Base-by-base conservation (phyloP, 2,329 filamentous ascomycete genomes). In the Capronia coronata region DNA sequence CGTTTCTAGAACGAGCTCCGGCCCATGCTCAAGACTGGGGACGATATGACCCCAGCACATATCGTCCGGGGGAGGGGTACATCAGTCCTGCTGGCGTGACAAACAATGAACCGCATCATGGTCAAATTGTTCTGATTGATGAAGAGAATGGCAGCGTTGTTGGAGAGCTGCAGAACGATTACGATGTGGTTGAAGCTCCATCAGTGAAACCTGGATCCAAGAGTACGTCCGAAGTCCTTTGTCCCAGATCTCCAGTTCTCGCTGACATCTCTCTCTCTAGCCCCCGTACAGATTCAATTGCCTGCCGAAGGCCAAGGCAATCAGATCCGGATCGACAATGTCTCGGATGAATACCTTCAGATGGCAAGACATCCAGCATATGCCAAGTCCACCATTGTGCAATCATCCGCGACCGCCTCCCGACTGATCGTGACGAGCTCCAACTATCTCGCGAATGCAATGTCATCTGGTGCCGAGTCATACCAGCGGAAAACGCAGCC, bases 91-190 rank as follows among this genome's bases (percentile, higher is more conserved):
- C 61, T 9, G 44, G 38, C 11, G 19, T 29, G 4, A 40, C 38
- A 19, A 46, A 51, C 58, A 59, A 35, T 41, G 66, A 65, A 44
- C 63, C 65, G 41, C 62, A 64, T n/a, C 63, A 79, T 29, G 87
- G 90, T 13, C 83, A 93, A 66, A 91, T 96, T 60, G 91, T 98
- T 3, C 76, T 98, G 8, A 75, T 98, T 13, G 89, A 98, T 63
- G 93, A 98, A 68, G 91, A 97, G 65, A 86, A 98, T 68, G 93
- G 93, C 45, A 94, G 87, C 61, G 86, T 98, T 7, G 86, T 98
- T 22, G 93, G 93, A 39, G 91, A 98, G 71, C 73, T 98, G 54
- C 82, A 85, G 50, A 85, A 91, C 50, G 85, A 84, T 14, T 91
- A 87, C 62, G 75, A 89, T 57, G 78, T 95, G 14, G 75, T 91